These are phyloP conservation scores for Catunica adiposa DNA, from an alignment of 2,329 filamentous ascomycete species.

Conservation along the genomic window DNA sequence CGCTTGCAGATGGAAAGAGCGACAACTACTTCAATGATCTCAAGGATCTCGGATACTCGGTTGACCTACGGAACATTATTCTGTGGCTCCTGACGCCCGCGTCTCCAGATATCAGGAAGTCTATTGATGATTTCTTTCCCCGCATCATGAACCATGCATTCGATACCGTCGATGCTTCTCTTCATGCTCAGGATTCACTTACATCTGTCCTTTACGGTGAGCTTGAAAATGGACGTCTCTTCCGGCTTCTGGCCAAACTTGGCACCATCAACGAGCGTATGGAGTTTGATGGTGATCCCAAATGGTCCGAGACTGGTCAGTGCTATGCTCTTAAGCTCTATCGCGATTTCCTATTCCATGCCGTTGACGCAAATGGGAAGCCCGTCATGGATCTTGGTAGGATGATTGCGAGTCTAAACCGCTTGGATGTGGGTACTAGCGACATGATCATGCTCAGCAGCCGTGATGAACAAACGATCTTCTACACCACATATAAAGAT, in stretches of 20 bases:
- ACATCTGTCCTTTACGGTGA: conserved; percentile 58
- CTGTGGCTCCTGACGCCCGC: conserved; percentile 63
- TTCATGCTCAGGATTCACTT: conserved; percentile 65
- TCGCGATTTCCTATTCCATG: conserved; percentile 93
- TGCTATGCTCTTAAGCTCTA: conserved; percentile 89
- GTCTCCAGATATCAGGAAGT: conserved; percentile 41
- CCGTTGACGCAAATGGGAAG: conserved; percentile 70
- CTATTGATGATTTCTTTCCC: conserved; percentile 61
- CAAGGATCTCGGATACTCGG: conserved; percentile 58
- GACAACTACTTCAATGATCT: conserved; percentile 50
- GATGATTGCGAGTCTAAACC: conserved; percentile 74
- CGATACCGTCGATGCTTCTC: conserved; percentile 55
- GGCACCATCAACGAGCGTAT: conserved; percentile 79
- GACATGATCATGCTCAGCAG: conserved; percentile 76
- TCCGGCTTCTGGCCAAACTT: conserved; percentile 66
- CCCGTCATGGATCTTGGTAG: conserved; percentile 77
- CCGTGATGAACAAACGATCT: conserved; percentile 75
- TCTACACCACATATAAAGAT: conserved; percentile 82
- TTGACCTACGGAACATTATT: conserved; percentile 62
- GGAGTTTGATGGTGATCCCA: conserved; percentile 59
- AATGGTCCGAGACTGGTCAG: conserved; percentile 86
- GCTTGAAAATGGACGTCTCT: conserved; percentile 75
- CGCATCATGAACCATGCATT: conserved; percentile 66
- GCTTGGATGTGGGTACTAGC: conserved; percentile 75
- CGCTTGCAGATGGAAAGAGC: conserved; percentile 5